These are phyloP conservation scores for Aspergillus calidoustus DNA, from an alignment of 2,329 filamentous ascomycete species.

Conservation along the genomic window DNA sequence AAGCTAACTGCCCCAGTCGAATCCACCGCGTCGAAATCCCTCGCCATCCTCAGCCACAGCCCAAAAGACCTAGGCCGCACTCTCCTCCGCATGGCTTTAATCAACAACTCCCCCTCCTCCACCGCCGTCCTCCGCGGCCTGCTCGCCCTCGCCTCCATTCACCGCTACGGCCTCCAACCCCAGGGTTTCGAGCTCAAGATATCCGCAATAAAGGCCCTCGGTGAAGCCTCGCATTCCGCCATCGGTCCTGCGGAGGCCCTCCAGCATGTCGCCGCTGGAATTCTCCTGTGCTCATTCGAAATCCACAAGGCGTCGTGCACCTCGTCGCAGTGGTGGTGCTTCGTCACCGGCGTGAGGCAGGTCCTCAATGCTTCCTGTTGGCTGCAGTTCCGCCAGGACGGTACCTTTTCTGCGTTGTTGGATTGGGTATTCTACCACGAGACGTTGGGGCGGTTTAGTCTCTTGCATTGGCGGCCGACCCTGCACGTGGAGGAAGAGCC, in stretches of 20 bases:
- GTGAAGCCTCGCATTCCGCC: neutral
- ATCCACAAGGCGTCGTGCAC: conserved; percentile 17
- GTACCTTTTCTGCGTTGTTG: conserved; percentile 5
- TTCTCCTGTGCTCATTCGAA: conserved; percentile 21
- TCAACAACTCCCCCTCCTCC: conserved; percentile 4
- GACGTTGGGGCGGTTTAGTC: conserved; percentile 11
- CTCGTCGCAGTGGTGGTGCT: conserved; percentile 17
- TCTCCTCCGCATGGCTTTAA: conserved; percentile 14
- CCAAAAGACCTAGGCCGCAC: conserved; percentile 6
- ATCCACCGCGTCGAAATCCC: conserved; percentile 12
- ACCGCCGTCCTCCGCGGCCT: conserved; percentile 8
- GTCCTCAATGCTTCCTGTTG: conserved; percentile 8
- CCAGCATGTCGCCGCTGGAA: conserved; percentile 20
- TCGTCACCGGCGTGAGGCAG: conserved; percentile 10
- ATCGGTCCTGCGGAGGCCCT: conserved; percentile 12
- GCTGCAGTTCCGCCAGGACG: neutral
- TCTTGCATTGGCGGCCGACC: conserved; percentile 10
- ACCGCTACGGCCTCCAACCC: conserved; percentile 10
- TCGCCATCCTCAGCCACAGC: conserved; percentile 13
- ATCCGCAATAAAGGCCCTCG: conserved; percentile 5
- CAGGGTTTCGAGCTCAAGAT: conserved; percentile 15
- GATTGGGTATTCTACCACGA: conserved; percentile 22
- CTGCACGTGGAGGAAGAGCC: neutral
- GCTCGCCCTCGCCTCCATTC: conserved; percentile 14
- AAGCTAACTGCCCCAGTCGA: conserved; percentile 10